Percentiles rank a stretch among this genome's conserved stretches.
These are phyloP conservation scores for Podospora didyma DNA, from an alignment of 495 filamentous ascomycete genomes.

Conservation along the genomic window DNA sequence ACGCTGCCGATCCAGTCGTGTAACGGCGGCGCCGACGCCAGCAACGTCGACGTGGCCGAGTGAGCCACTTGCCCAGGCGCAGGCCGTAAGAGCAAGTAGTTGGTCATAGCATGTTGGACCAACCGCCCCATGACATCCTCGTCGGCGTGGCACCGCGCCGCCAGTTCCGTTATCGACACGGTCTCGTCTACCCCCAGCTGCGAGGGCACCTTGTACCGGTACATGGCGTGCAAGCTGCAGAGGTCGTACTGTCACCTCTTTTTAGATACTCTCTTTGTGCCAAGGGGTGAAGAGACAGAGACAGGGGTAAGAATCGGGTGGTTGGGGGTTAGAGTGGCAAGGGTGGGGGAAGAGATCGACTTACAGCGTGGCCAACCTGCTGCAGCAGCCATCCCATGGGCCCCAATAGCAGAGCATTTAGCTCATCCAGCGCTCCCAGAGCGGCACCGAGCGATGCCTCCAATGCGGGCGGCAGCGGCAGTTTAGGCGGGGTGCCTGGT, in stretches of 20 bases:
- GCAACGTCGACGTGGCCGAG: constrained; percentile 29
- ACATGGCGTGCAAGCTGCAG: constrained; percentile 9
- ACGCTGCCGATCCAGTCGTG: constrained; percentile 30
- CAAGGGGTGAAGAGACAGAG: not conserved
- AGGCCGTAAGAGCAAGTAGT: constrained; percentile 42
- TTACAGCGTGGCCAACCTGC: not conserved
- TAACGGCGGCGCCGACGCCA: constrained; percentile 28
- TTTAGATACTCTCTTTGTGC: not conserved
- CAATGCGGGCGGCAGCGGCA: not conserved
- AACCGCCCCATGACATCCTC: constrained; percentile 26
- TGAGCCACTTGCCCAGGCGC: constrained; percentile 38
- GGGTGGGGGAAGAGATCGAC: not conserved
- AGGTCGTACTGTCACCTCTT: not conserved
- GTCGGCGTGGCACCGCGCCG: constrained; percentile 21
- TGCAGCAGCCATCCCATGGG: not conserved
- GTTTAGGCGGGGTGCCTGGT: not conserved
- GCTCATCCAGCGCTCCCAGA: not conserved
- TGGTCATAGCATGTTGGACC: constrained; percentile 40
- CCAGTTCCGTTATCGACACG: constrained; percentile 23
- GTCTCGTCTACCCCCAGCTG: constrained; percentile 13
- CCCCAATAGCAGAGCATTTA: not conserved
- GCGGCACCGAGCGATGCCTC: not conserved
- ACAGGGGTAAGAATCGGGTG: not conserved
- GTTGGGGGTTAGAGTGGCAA: not conserved
- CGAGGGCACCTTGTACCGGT: constrained; percentile 23